These are phyloP conservation scores for Pythium utonaiense DNA, from an alignment of 352 stramenopile species.

Conservation along the genomic window DNA sequence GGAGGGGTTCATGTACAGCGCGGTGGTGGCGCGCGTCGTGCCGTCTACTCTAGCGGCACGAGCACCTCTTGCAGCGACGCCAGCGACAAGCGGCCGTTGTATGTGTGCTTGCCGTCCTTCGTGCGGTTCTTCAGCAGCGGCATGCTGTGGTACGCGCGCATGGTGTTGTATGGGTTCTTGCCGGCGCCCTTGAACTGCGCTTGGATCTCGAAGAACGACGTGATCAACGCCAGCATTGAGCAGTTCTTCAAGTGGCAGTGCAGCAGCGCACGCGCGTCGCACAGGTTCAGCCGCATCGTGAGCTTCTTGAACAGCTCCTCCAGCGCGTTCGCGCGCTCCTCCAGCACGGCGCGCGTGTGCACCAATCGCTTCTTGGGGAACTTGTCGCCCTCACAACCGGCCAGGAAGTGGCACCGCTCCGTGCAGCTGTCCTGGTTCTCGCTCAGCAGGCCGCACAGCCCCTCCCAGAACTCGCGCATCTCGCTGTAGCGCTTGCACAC, in stretches of 20 bases:
- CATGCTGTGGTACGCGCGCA: constrained; percentile 31
- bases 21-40: too few relatives aligned
- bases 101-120: constrained; percentile 18
- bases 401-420: constrained; percentile 65
- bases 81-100: constrained; percentile 37
- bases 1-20: not conserved
- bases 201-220: constrained; percentile 51
- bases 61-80: constrained; percentile 26
- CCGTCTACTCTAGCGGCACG: constrained; percentile 5
- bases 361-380: constrained; percentile 74
- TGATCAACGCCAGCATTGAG: constrained; percentile 38
- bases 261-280: constrained; percentile 39
- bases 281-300: constrained; percentile 65
- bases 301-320: constrained; percentile 64
- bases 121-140: constrained; percentile 27
- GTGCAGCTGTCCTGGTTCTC: constrained; percentile 35
- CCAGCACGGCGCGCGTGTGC: constrained; percentile 39
- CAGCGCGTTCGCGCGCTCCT: constrained; percentile 40
- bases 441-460: constrained; percentile 34
- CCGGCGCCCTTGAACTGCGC: constrained; percentile 13
- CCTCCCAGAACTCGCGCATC: constrained; percentile 65
- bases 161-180: constrained; percentile 20
- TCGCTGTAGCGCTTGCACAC: constrained; percentile 65
- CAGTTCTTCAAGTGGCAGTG: constrained; percentile 43
- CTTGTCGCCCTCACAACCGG: constrained; percentile 61